Base-by-base conservation (phyloP, 1,139 yeast genomes). In the Lodderomyces margitis region DNA sequence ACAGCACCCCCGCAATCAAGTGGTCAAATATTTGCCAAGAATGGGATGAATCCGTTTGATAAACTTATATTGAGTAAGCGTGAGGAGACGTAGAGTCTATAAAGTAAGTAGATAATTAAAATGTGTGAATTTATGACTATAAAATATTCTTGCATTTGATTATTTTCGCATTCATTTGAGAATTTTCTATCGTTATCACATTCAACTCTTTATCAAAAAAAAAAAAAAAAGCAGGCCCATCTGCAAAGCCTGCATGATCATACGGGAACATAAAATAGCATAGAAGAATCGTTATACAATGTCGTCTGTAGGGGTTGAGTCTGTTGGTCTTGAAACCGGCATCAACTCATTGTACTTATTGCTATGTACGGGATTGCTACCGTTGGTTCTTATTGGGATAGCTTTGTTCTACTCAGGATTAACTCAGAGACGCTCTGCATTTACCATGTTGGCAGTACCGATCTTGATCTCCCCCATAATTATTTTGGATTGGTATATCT, bases 401-500 rank as follows among this genome's bases (percentile, higher is more conserved):
- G 68, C 76, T 0, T 57, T 78, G 36, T 80, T 80, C 50, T 80
- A 80, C 53, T 72, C 83, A 0, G 86, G 86, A 1, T 58, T 80
- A 38, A 77, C 81, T 4, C 80, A 78, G 46, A 60, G 83, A 45
- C 61, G 80, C 44, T 73, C 83, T 1, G 70, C 84, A 1, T 62
- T 33, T 14, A 68, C 79, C 14, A 81, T 79, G 68, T 61, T 78
- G 20, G 68, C 80, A 1, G 57, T 76, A 31, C 80, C 83, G 1
- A 45, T 75, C 7, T 43, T 78, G 12, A 54, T 75, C 9, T 46
- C 62, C 1, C 70, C 80, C 0, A 54, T 76, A 10, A 59, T 76
- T 2, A 56, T 75, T 38, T 50, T 80, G 8, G 80, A 80, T 47
- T 80, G 83, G 81, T 74, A 67, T 46, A 64, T 76, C n/a, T 73